A percentile compares a stretch with the other conserved stretches of the same genome.
Evolutionary conservation across 2,329 filamentous ascomycete genomes (phyloP).

Genomic region (Aspergillus ruber): DNA sequence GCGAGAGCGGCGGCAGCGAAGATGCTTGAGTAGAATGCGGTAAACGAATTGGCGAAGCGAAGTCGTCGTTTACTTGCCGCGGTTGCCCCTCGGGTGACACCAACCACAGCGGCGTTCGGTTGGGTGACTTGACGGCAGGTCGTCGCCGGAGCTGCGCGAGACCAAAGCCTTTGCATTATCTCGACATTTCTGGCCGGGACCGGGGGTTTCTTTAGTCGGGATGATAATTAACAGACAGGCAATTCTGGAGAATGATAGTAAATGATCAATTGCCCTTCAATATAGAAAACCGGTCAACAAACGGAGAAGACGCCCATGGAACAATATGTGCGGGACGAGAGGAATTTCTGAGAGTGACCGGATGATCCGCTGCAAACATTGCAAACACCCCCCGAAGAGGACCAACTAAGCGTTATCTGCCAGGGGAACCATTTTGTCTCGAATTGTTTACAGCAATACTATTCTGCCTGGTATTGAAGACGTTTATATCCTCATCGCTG

Average conservation of each 20-base stretch:
- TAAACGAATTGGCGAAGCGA: constrained; percentile 37
- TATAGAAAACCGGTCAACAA: constrained; percentile 5
- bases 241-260: constrained; percentile 1
- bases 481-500: neutral
- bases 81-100: constrained; percentile 27
- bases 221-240: neutral
- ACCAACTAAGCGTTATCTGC: neutral
- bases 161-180: constrained; percentile 42
- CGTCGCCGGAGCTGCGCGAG: constrained; percentile 33
- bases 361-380: constrained; percentile 30
- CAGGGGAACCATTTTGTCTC: neutral
- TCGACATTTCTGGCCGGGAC: constrained; percentile 20
- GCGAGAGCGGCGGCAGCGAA: constrained; percentile 37
- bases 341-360: neutral
- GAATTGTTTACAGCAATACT: neutral
- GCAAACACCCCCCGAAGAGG: constrained; percentile 25
- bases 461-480: neutral
- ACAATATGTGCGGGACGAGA: constrained; percentile 2
- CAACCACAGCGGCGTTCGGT: constrained; percentile 29
- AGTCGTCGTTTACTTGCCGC: constrained; percentile 33
- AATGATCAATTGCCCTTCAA: constrained; percentile 3
- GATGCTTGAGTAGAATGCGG: constrained; percentile 39
- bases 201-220: neutral
- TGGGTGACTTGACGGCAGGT: constrained; percentile 39
- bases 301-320: neutral